phyloP scores from a whole-genome alignment of 257 asterid genomes.

The Thymus mandschuricus region DNA sequence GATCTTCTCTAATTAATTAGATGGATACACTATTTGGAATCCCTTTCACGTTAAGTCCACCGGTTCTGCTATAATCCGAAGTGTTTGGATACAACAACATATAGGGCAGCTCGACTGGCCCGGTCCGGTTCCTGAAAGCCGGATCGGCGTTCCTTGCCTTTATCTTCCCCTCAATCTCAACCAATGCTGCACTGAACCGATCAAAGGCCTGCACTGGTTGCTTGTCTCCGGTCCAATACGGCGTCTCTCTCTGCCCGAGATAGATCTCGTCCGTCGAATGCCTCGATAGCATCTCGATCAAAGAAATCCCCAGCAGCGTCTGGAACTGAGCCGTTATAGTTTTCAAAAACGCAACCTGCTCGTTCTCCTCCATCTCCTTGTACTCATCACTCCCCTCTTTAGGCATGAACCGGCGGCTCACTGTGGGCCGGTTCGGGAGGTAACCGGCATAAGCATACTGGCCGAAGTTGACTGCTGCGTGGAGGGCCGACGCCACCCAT shows the following conservation, averaged over 20 bases:
- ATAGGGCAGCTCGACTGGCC: conserved; percentile 66
- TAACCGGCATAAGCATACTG: conserved; percentile 81
- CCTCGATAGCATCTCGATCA: conserved; percentile 72
- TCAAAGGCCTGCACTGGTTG: conserved; percentile 48
- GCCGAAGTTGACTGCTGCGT: conserved; percentile 81
- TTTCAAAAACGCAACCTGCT: conserved; percentile 55
- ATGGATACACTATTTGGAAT: conserved; percentile 80
- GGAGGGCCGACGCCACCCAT: conserved; percentile 86
- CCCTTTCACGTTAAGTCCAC: conserved; percentile 75
- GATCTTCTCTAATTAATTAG: conserved; percentile 31
- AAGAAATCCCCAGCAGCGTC: conserved; percentile 66
- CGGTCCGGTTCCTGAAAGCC: conserved; percentile 47
- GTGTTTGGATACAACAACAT: conserved; percentile 55
- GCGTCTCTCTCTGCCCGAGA: conserved; percentile 69
- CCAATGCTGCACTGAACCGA: conserved; percentile 44
- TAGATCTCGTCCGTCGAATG: conserved; percentile 73
- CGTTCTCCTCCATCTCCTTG: conserved; percentile 50
- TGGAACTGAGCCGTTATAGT: conserved; percentile 78
- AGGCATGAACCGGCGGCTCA: conserved; percentile 78
- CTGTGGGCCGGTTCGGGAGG: conserved; percentile 78
- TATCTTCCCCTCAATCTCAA: conserved; percentile 48
- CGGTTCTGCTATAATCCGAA: conserved; percentile 38
- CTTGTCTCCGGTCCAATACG: conserved; percentile 56
- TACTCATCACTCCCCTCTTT: conserved; percentile 51
- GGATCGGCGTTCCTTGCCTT: conserved; percentile 33